Evolutionary conservation across 805 yeast genomes (phyloP).

Genomic region (Metschnikowia sp.): DNA sequence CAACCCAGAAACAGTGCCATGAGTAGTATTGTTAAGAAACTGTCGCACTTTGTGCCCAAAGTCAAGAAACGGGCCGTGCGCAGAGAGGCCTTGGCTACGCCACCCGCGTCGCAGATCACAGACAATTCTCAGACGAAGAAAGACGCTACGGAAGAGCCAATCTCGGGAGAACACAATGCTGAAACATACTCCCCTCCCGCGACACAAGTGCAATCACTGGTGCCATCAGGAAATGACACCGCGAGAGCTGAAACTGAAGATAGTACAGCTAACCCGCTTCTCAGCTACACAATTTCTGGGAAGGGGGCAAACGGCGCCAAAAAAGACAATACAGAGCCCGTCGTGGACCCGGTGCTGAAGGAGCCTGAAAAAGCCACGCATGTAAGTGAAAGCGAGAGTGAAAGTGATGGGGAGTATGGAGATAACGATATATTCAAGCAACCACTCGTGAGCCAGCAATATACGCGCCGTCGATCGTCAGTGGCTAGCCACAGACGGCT

Average conservation of each 20-base stretch:
- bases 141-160: neutral
- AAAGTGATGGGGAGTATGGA: slow-evolving; percentile 19
- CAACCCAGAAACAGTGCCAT: slow-evolving; percentile 16
- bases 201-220: neutral
- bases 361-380: slow-evolving; percentile 9
- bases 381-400: slow-evolving; percentile 16
- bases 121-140: neutral
- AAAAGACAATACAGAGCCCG: slow-evolving; percentile 14
- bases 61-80: slow-evolving; percentile 26
- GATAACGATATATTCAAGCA: slow-evolving; percentile 32
- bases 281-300: neutral
- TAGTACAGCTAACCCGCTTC: neutral
- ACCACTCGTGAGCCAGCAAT: slow-evolving; percentile 16
- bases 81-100: slow-evolving; percentile 15
- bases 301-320: neutral
- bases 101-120: slow-evolving; percentile 16
- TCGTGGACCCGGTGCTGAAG: slow-evolving; percentile 28
- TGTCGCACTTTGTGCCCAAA: slow-evolving; percentile 67
- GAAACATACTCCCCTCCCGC: slow-evolving; percentile 4
- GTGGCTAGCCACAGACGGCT: slow-evolving; percentile 32
- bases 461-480: slow-evolving; percentile 27
- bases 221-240: neutral
- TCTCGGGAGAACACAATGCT: neutral
- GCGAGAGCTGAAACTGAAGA: neutral
- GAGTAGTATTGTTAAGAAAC: slow-evolving; percentile 48